Conservation (phyloP, 768 basidiomycete species). For the Collybia nuda region DNA sequence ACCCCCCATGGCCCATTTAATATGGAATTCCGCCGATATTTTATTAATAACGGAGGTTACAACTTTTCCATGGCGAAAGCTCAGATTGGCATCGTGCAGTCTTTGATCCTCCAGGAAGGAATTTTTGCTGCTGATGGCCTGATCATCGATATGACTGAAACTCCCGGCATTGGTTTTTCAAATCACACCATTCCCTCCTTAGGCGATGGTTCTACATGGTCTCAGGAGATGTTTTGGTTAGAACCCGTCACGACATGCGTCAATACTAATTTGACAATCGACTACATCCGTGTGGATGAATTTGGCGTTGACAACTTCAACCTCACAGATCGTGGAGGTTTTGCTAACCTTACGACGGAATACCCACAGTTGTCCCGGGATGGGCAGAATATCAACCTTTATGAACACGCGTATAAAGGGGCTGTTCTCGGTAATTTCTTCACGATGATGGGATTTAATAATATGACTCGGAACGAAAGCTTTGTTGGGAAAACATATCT, state of each 20-base stretch:
- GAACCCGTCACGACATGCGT: constrained; percentile 21
- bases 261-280: constrained; percentile 20
- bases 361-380: constrained; percentile 13
- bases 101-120: constrained; percentile 15
- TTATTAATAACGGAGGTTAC: constrained; percentile 7
- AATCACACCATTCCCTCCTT: constrained; percentile 12
- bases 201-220: constrained; percentile 13
- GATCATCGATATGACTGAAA: constrained; percentile 17
- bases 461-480: constrained; percentile 12
- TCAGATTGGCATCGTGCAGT: constrained; percentile 8
- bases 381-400: constrained; percentile 17
- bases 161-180: constrained; percentile 16
- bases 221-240: constrained; percentile 21
- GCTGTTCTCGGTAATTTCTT: constrained; percentile 16
- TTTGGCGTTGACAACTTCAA: too few species aligned
- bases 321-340: too few species aligned
- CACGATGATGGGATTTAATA: constrained; percentile 10
- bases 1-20: constrained; percentile 17
- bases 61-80: constrained; percentile 8
- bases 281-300: constrained; percentile 8
- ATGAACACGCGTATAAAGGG: constrained; percentile 21
- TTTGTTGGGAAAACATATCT: constrained; percentile 11
- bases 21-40: constrained; percentile 20
- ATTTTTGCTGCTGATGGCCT: constrained; percentile 17
- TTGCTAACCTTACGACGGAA: constrained; percentile 9